Evolutionary conservation across 805 yeast genomes (phyloP).

Genomic region (Saccharomycopsis malanga): DNA sequence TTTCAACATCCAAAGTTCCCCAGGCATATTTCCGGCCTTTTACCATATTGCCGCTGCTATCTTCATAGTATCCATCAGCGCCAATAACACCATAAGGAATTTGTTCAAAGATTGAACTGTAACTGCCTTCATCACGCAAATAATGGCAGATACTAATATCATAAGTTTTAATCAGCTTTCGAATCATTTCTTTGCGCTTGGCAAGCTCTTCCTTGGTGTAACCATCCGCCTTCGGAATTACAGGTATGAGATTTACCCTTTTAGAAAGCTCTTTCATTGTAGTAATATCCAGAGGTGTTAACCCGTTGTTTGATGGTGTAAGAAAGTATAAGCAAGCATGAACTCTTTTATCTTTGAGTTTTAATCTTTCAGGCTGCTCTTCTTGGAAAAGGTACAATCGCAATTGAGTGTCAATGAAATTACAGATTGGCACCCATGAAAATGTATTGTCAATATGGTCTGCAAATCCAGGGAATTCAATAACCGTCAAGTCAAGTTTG

Average conservation of each 20-base stretch:
- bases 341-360: slow-evolving; percentile 56
- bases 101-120: slow-evolving; percentile 31
- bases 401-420: slow-evolving; percentile 76
- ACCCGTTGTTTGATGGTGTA: slow-evolving; percentile 55
- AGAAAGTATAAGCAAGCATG: slow-evolving; percentile 84
- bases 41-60: slow-evolving; percentile 41
- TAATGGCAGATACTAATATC: slow-evolving; percentile 54
- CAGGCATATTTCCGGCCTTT: slow-evolving; percentile 75
- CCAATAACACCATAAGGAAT: slow-evolving; percentile 73
- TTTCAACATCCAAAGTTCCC: slow-evolving; percentile 84
- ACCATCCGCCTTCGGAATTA: slow-evolving; percentile 75
- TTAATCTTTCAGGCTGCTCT: slow-evolving; percentile 58
- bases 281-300: slow-evolving; percentile 62
- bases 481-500: slow-evolving; percentile 49
- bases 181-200: slow-evolving; percentile 47
- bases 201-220: slow-evolving; percentile 50
- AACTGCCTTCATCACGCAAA: slow-evolving; percentile 33
- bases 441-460: slow-evolving; percentile 56
- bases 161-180: slow-evolving; percentile 43
- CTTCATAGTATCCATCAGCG: slow-evolving; percentile 43
- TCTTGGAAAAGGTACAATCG: slow-evolving; percentile 64
- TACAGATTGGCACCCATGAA: slow-evolving; percentile 61
- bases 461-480: slow-evolving; percentile 79
- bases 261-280: slow-evolving; percentile 64
- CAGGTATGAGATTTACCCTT: slow-evolving; percentile 76